Conservation (phyloP, 164 flowering plant species). For the Macadamia tetraphylla region DNA sequence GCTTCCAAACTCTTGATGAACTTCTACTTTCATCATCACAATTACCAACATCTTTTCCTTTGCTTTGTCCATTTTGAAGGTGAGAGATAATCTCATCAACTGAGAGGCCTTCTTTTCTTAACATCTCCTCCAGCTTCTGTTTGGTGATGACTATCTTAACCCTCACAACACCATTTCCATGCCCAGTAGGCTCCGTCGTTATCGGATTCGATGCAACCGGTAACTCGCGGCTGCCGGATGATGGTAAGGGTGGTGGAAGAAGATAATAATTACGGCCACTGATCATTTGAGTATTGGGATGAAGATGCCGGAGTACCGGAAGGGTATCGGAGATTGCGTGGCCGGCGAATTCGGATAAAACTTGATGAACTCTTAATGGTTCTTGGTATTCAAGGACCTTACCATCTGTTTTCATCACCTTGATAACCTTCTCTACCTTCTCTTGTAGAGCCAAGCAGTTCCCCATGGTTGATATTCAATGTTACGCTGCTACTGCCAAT, state of each 20-base stretch:
- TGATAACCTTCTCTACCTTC: conserved; percentile 20
- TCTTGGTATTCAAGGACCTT: conserved; percentile 48
- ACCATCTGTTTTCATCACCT: conserved; percentile 60
- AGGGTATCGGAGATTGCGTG: conserved; percentile 37
- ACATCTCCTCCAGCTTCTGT: conserved; percentile 55
- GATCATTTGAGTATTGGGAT: conserved; percentile 29
- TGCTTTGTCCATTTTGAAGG: conserved; percentile 13
- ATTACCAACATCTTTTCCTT: conserved; percentile 2
- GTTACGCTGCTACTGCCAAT: too few species aligned
- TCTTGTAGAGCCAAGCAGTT: conserved; percentile 54
- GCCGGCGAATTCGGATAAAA: conserved; percentile 40
- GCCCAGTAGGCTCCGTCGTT: conserved; percentile 5
- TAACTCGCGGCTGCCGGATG: conserved; percentile 16
- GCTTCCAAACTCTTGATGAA: conserved; percentile 39
- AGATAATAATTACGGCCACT: conserved; percentile 48
- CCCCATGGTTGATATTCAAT: conserved; percentile 63
- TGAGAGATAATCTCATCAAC: conserved; percentile 32
- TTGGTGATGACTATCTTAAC: conserved; percentile 61
- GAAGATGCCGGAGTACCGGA: conserved; percentile 30
- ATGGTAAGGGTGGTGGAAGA: conserved; percentile 32
- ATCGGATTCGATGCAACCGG: conserved; percentile 22
- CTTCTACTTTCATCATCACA: conserved; percentile 11
- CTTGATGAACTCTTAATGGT: conserved; percentile 43
- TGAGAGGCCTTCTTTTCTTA: conserved; percentile 39
- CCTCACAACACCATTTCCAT: conserved; percentile 32